These are phyloP conservation scores for Penicillium sp. DNA, from an alignment of 2,329 filamentous ascomycete species.

Conservation along the genomic window DNA sequence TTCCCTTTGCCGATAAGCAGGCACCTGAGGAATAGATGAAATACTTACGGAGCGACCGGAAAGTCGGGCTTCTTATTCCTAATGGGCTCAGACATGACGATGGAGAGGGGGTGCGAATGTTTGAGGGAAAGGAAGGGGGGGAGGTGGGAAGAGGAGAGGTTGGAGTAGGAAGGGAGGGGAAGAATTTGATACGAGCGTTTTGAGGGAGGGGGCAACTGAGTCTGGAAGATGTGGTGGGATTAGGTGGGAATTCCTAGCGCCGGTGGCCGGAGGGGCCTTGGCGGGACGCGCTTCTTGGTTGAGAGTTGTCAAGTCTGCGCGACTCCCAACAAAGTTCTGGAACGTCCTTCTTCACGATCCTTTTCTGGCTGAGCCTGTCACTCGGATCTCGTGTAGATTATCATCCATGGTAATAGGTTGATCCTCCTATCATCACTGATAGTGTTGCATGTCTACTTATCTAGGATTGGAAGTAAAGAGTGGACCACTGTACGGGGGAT, in stretches of 20 bases:
- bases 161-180: constrained; percentile 35
- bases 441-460: neutral
- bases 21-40: constrained; percentile 20
- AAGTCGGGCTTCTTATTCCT: constrained; percentile 67
- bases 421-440: neutral
- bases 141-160: constrained; percentile 23
- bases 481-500: neutral
- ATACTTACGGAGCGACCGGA: constrained; percentile 66
- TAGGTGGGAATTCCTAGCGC: constrained; percentile 48
- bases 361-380: neutral
- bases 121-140: constrained; percentile 9
- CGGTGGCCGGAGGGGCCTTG: constrained; percentile 47
- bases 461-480: neutral
- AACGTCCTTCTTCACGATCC: neutral
- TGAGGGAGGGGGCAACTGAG: constrained; percentile 26
- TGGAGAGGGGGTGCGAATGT: constrained; percentile 12
- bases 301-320: constrained; percentile 25
- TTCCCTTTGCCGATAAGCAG: constrained; percentile 29
- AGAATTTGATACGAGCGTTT: constrained; percentile 45
- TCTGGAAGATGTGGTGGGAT: constrained; percentile 33
- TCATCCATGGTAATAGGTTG: neutral
- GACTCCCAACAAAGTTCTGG: constrained; percentile 37
- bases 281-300: constrained; percentile 39
- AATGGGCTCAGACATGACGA: constrained; percentile 67
- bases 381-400: neutral